Conservation (phyloP, 2,329 filamentous ascomycete genomes). For the Chrysoporthe cubensis region DNA sequence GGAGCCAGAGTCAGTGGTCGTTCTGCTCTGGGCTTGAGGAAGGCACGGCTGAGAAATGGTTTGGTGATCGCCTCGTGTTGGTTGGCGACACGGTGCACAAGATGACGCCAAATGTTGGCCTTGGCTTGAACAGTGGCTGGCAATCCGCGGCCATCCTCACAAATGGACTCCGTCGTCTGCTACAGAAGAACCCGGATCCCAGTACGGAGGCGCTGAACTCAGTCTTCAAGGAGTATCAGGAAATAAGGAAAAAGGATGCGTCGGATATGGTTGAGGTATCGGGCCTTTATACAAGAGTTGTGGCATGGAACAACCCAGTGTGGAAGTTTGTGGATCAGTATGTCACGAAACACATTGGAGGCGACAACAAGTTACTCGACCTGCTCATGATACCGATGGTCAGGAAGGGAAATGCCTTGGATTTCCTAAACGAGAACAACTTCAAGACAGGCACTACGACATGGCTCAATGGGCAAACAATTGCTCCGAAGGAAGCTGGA, state of each 20-base stretch:
- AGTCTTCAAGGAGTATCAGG: conserved; percentile 30
- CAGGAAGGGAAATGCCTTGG: conserved; percentile 20
- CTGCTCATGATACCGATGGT: conserved; percentile 24
- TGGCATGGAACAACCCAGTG: conserved; percentile 29
- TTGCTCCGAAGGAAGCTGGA: conserved; percentile 12
- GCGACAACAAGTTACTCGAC: conserved; percentile 25
- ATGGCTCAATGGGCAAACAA: conserved; percentile 22
- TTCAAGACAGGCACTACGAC: conserved; percentile 22
- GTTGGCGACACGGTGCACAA: conserved; percentile 34
- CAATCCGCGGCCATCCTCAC: conserved; percentile 31
- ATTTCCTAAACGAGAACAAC: conserved; percentile 25
- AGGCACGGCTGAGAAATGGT: conserved; percentile 30
- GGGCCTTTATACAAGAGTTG: conserved; percentile 27
- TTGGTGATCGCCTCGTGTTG: conserved; percentile 30
- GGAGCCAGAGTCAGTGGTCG: conserved; percentile 16
- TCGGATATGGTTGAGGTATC: conserved; percentile 22
- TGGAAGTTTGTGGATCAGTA: conserved; percentile 30
- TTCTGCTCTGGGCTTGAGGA: conserved; percentile 31
- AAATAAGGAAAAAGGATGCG: conserved; percentile 26
- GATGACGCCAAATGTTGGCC: conserved; percentile 32
- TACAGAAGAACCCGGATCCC: conserved; percentile 18
- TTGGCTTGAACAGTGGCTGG: conserved; percentile 33
- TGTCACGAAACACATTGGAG: conserved; percentile 24
- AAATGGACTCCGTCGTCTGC: conserved; percentile 27
- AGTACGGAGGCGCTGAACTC: conserved; percentile 24